Percentiles rank a stretch among this genome's conserved stretches.
These are phyloP conservation scores for Gossypium davidsonii DNA, from an alignment of 441 rosid genomes.

Conservation along the genomic window DNA sequence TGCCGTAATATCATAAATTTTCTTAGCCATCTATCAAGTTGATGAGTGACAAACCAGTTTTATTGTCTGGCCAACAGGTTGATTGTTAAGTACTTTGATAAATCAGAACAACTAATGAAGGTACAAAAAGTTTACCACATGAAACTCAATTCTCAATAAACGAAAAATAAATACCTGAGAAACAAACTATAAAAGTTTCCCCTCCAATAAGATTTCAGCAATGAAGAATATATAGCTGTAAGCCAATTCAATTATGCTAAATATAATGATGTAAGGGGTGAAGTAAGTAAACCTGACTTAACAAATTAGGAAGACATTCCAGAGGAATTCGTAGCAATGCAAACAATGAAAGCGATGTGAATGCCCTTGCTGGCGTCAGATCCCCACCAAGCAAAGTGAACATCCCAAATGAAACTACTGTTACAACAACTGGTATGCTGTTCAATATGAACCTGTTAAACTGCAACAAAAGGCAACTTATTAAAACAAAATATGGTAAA, in stretches of 20 bases:
- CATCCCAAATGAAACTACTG: constrained; percentile 78
- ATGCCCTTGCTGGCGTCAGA: constrained; percentile 93
- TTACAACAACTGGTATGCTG: constrained; percentile 85
- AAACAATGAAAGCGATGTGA: constrained; percentile 91
- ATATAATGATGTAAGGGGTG: constrained; percentile 12
- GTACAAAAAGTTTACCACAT: background rate
- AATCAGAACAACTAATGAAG: background rate
- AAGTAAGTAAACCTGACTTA: constrained; percentile 31
- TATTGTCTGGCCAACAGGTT: background rate
- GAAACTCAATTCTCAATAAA: background rate
- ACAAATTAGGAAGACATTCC: constrained; percentile 72
- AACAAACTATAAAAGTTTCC: background rate
- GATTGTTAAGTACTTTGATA: constrained; percentile 25
- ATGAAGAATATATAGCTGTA: background rate
- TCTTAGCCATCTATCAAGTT: background rate
- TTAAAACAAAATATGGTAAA: constrained; percentile 2
- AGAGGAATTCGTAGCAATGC: constrained; percentile 74
- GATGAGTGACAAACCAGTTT: background rate
- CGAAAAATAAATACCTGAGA: background rate
- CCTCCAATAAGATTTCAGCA: background rate
- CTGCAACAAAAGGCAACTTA: constrained; percentile 47
- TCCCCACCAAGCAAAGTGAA: constrained; percentile 91
- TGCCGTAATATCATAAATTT: background rate
- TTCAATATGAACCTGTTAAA: constrained; percentile 72
- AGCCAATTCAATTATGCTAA: background rate